Base-by-base conservation (phyloP, 768 basidiomycete genomes). In the Xerocomellus dryophilus region DNA sequence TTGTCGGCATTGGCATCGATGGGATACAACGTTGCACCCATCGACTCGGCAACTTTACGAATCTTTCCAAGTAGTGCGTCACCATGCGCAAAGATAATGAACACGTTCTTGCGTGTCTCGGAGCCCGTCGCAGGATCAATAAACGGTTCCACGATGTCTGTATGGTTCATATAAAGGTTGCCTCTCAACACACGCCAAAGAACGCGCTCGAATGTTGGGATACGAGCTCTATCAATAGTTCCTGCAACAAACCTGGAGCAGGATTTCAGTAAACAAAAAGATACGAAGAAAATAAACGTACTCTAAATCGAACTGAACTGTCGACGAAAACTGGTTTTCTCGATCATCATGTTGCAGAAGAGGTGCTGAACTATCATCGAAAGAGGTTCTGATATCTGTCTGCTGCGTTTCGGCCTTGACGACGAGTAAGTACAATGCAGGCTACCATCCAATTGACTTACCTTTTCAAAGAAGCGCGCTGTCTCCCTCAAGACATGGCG, bases 1-100 rank as follows among this genome's bases (percentile, higher is more conserved):
- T 92, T 96, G 73, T 95, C 93, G 3, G 88, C 84, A 61, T 96
- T 94, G 35, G 93, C 77, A 69, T 98, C 96, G 67, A 99, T 97
- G 36, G 94, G 93, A 73, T 96, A 98, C 51, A 98, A 76, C 0
- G 93, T 98, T 4, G 88, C 97, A 35, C 97, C 95, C 89, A 98
- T 98, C n/a, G 93, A 96, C 73, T 98, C 96, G 25, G 95, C 90
- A 50, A 99, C 90, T 71, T 94, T 98, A 68, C 95, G 90, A 66
- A 99, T 98, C 80, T 98, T 99, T 58, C 91, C 81, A 27, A 99
- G 83, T 20, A 98, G 77, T 18, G 88, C 85, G 36, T 91, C 86
- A 17, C 97, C 97, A 62, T 99, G 95, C 0, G 97, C 97, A 63
- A 99, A 99, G 67, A 99, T 98, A 74, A 99, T 96, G 77, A 99